Conservation (phyloP, 2,329 filamentous ascomycete genomes). For the Verticillium dahliae region DNA sequence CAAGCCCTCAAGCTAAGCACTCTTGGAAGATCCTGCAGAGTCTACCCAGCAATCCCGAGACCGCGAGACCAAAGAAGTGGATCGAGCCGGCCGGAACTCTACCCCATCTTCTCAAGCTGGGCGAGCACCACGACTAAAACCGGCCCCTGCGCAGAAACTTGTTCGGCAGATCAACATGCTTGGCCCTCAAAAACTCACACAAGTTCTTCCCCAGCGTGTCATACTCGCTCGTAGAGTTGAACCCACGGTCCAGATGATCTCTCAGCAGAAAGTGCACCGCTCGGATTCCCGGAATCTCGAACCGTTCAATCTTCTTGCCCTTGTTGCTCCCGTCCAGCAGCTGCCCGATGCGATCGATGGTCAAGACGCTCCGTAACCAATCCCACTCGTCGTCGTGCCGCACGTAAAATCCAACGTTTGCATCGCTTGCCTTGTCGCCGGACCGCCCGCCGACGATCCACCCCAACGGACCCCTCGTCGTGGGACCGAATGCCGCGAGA, state of each 20-base stretch:
- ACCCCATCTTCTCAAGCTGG: neutral
- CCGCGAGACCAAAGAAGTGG: no score
- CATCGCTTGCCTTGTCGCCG: slow-evolving; percentile 30
- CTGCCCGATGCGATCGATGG: slow-evolving; percentile 13
- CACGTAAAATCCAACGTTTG: slow-evolving; percentile 41
- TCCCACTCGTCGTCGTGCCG: slow-evolving; percentile 34
- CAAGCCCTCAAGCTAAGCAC: no score
- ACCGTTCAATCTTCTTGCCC: slow-evolving; percentile 26
- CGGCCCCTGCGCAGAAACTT: slow-evolving; percentile 32
- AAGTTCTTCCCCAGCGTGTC: slow-evolving; percentile 40
- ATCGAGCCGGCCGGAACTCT: neutral
- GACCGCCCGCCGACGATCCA: slow-evolving; percentile 12
- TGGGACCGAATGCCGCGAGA: slow-evolving; percentile 15
- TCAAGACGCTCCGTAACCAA: slow-evolving; percentile 33
- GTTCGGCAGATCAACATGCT: slow-evolving; percentile 35
- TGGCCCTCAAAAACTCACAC: slow-evolving; percentile 35
- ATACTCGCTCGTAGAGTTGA: slow-evolving; percentile 18
- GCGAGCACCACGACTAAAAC: slow-evolving; percentile 13
- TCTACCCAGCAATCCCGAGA: no score
- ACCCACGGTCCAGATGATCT: slow-evolving; percentile 7
- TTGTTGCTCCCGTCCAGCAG: slow-evolving; percentile 14
- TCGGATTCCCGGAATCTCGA: slow-evolving; percentile 28
- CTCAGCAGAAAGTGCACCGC: slow-evolving; percentile 11
- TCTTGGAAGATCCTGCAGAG: no score
- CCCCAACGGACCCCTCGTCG: slow-evolving; percentile 11